Conservation (phyloP, 2,329 filamentous ascomycete genomes). For the Parascedosporium putredinis region DNA sequence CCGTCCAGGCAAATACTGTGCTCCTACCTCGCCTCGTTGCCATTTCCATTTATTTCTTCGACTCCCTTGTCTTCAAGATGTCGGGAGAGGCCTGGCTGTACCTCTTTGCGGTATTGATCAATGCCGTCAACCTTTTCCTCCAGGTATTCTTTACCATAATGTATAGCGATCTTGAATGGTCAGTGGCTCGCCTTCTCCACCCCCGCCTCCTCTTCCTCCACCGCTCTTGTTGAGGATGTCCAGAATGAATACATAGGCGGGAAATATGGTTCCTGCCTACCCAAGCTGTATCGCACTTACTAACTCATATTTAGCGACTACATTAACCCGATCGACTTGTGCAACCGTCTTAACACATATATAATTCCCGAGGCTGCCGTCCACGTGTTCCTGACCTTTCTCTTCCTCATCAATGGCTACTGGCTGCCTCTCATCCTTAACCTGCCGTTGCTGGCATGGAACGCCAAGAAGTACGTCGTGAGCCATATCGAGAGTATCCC, state of each 20-base stretch:
- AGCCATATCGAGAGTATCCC: not conserved
- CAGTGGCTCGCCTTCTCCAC: conserved; percentile 27
- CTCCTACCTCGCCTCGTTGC: too few relatives aligned
- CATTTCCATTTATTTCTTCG: too few relatives aligned
- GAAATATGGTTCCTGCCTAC: too few relatives aligned
- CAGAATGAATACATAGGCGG: too few relatives aligned
- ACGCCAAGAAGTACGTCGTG: conserved; percentile 81
- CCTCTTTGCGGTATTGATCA: conserved; percentile 94
- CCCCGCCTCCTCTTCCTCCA: not conserved
- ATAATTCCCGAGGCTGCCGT: conserved; percentile 98
- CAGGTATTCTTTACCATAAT: conserved; percentile 99
- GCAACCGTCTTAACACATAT: conserved; percentile 99
- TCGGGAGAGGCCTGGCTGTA: conserved; percentile 98
- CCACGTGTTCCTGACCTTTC: conserved; percentile 86
- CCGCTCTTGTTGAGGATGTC: too few relatives aligned
- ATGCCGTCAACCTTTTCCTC: conserved; percentile 98
- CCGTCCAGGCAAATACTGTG: too few relatives aligned
- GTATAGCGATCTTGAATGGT: conserved; percentile 99
- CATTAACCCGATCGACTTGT: conserved; percentile 99
- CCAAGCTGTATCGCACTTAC: not conserved
- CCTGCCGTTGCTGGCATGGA: conserved; percentile 83
- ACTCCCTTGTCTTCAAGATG: conserved; percentile 40
- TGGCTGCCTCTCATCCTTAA: conserved; percentile 92
- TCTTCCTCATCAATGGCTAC: conserved; percentile 98
- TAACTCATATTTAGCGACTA: conserved; percentile 55